Conservation (phyloP, 2,329 filamentous ascomycete genomes). For the Aspergillus viridinutans region DNA sequence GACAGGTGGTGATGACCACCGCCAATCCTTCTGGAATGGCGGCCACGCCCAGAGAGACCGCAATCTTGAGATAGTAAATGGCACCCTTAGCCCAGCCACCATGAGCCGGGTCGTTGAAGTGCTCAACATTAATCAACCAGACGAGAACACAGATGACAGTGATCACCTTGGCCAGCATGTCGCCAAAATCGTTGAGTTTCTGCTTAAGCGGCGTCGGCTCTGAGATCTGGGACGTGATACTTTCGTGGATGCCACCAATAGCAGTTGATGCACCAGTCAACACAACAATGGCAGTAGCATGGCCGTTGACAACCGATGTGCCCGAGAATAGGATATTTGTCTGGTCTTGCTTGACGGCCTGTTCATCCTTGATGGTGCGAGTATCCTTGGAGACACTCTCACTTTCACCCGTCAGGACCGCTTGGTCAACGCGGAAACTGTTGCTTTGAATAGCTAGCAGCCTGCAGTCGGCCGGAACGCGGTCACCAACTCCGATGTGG, state of each 20-base stretch:
- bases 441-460: constrained; percentile 90
- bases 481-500: constrained; percentile 81
- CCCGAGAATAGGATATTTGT: constrained; percentile 98
- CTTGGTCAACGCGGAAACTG: constrained; percentile 94
- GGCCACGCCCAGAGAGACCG: constrained; percentile 93
- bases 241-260: constrained; percentile 98
- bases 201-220: constrained; percentile 96
- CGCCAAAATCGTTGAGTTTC: constrained; percentile 97
- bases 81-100: constrained; percentile 94
- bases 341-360: constrained; percentile 95
- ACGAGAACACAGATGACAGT: constrained; percentile 94
- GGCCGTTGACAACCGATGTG: constrained; percentile 92
- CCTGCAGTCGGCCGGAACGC: constrained; percentile 92
- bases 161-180: constrained; percentile 94
- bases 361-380: constrained; percentile 63
- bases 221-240: constrained; percentile 95
- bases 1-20: constrained; percentile 97
- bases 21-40: constrained; percentile 96
- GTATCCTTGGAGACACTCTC: constrained; percentile 91
- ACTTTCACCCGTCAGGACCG: constrained; percentile 94
- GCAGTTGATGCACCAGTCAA: constrained; percentile 86
- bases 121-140: constrained; percentile 96
- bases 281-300: constrained; percentile 85
- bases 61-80: constrained; percentile 99
- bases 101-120: constrained; percentile 92